A percentile compares a stretch with the other conserved stretches of the same genome.
phyloP scores from a whole-genome alignment of 192 early-diverging fungal species.

The Thamnidium elegans region DNA sequence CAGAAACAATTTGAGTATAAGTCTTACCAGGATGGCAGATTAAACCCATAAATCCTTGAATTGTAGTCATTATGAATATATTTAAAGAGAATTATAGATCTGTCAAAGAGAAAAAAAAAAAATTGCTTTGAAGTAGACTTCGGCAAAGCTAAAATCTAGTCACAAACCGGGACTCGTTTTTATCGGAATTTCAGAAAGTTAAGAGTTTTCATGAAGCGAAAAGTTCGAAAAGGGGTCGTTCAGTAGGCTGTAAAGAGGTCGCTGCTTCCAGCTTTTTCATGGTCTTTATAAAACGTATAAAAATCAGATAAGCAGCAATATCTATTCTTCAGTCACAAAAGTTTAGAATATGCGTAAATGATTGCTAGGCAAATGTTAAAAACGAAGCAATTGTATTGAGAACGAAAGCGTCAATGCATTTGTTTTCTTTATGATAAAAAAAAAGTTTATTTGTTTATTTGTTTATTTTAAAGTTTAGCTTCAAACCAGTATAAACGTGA shows the following conservation, averaged over 20 bases:
- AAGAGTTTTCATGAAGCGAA: not conserved
- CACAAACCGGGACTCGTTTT: not conserved
- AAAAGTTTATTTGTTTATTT: not conserved
- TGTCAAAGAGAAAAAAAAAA: not conserved
- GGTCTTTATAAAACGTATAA: too few relatives aligned
- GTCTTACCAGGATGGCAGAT: constrained; percentile 56
- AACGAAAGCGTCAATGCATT: too few relatives aligned
- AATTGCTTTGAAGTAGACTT: too few relatives aligned
- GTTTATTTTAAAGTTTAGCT: not conserved
- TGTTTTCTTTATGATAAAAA: too few relatives aligned
- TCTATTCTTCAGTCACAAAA: not conserved
- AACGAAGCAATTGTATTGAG: too few relatives aligned
- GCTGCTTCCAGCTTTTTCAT: too few relatives aligned
- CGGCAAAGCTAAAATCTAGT: not conserved
- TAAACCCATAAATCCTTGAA: not conserved
- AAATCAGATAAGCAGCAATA: too few relatives aligned
- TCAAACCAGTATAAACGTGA: constrained; percentile 8
- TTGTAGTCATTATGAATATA: not conserved
- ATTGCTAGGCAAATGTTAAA: too few relatives aligned
- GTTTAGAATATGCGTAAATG: too few relatives aligned
- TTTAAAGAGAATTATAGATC: not conserved
- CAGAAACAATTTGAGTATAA: constrained; percentile 74
- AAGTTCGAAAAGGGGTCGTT: too few relatives aligned
- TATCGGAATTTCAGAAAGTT: not conserved
- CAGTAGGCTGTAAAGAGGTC: too few relatives aligned